A percentile compares a stretch with the other conserved stretches of the same genome.
phyloP scores from a whole-genome alignment of 2,329 filamentous ascomycete genomes.

The Calonectria hawksworthii region DNA sequence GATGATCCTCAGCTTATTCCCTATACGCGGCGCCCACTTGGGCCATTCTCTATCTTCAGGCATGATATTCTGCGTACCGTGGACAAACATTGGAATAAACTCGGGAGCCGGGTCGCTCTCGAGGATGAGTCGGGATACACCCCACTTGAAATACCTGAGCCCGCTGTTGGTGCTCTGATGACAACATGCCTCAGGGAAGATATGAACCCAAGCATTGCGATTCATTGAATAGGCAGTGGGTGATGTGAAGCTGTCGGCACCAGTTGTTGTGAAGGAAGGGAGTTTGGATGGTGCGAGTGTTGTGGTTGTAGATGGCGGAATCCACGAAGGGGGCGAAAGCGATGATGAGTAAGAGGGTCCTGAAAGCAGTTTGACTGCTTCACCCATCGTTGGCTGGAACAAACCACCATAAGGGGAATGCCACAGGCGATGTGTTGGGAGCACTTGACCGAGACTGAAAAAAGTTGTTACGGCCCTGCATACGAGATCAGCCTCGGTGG shows the following conservation, averaged over 20 bases:
- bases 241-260: constrained; percentile 74
- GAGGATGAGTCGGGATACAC: constrained; percentile 89
- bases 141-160: constrained; percentile 99
- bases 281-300: constrained; percentile 43
- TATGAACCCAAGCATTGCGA: constrained; percentile 88
- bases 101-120: constrained; percentile 90
- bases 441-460: constrained; percentile 90
- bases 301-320: constrained; percentile 32
- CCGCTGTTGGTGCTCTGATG: constrained; percentile 85
- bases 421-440: constrained; percentile 86
- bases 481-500: background rate
- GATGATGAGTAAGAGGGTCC: constrained; percentile 48
- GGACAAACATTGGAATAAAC: constrained; percentile 93
- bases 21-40: constrained; percentile 82
- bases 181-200: constrained; percentile 95
- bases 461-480: constrained; percentile 78
- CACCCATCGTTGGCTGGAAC: constrained; percentile 89
- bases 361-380: constrained; percentile 88
- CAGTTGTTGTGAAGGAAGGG: constrained; percentile 75
- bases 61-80: constrained; percentile 92
- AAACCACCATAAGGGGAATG: constrained; percentile 87
- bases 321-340: constrained; percentile 31
- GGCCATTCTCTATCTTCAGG: constrained; percentile 85
- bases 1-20: constrained; percentile 78
- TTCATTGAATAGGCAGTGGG: constrained; percentile 80